phyloP scores from a whole-genome alignment of 169 alveolate genomes.

The Plasmodium cynomolgi region DNA sequence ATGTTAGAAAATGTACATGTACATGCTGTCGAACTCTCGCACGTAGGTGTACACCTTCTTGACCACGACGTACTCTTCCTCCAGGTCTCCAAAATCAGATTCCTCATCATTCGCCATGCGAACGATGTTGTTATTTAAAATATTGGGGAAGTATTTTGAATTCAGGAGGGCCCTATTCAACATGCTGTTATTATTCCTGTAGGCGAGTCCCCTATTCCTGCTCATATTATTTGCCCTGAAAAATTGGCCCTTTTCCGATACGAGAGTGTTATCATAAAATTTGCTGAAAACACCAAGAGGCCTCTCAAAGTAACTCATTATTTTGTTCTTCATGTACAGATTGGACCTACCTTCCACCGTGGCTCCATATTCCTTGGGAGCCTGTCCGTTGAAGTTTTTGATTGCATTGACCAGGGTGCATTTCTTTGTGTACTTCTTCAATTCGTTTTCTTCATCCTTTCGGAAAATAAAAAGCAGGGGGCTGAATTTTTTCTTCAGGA shows the following conservation, averaged over 20 bases:
- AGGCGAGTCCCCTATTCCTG: background rate
- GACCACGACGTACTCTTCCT: constrained; percentile 32
- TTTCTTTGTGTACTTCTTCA: constrained; percentile 30
- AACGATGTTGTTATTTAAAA: constrained; percentile 32
- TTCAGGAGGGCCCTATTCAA: constrained; percentile 5
- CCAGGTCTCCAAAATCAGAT: constrained; percentile 18
- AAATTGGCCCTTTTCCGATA: constrained; percentile 5
- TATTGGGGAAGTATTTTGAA: constrained; percentile 21
- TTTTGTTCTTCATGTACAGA: constrained; percentile 18
- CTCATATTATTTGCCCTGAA: background rate
- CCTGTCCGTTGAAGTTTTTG: background rate
- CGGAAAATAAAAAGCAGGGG: constrained; percentile 55
- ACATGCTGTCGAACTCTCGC: constrained; percentile 16
- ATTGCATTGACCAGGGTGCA: constrained; percentile 3
- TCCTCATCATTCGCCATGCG: constrained; percentile 1
- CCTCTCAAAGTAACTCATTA: constrained; percentile 12
- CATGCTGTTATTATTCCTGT: background rate
- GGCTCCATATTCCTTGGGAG: background rate
- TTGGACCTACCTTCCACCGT: background rate
- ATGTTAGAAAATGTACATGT: constrained; percentile 34
- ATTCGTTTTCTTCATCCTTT: constrained; percentile 58
- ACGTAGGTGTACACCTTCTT: constrained; percentile 47
- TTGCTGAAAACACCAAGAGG: constrained; percentile 30
- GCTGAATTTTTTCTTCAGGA: constrained; percentile 33
- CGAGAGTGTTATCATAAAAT: constrained; percentile 9